These are phyloP conservation scores for Termitomyces sp. DNA, from an alignment of 768 basidiomycete species.

Conservation along the genomic window DNA sequence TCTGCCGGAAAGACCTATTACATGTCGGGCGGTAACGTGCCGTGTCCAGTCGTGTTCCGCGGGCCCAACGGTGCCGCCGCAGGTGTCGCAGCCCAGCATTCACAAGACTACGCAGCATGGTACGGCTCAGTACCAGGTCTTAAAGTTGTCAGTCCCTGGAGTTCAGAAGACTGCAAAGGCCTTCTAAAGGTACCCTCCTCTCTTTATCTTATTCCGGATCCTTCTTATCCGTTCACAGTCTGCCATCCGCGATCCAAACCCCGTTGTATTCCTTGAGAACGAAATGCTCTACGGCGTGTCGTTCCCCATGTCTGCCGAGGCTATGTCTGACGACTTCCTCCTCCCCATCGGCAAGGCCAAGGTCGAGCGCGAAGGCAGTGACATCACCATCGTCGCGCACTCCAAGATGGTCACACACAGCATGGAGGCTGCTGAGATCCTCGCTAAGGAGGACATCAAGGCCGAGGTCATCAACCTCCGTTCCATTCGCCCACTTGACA, in stretches of 20 bases:
- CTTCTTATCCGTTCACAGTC: conserved; percentile 40
- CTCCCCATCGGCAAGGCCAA: conserved; percentile 98
- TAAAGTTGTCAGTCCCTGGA: conserved; percentile 98
- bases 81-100: conserved; percentile 96
- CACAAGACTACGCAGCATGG: conserved; percentile 97
- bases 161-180: conserved; percentile 98
- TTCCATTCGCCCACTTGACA: conserved; percentile 94
- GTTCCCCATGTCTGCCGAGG: conserved; percentile 95
- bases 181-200: conserved; percentile 73
- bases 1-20: conserved; percentile 99
- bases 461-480: conserved; percentile 98
- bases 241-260: conserved; percentile 98
- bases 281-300: conserved; percentile 98
- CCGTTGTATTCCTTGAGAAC: conserved; percentile 98
- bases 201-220: not conserved
- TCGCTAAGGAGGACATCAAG: conserved; percentile 96
- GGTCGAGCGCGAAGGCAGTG: conserved; percentile 88
- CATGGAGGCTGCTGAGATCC: conserved; percentile 87
- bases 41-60: conserved; percentile 98
- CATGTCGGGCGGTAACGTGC: conserved; percentile 99
- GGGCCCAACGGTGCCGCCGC: conserved; percentile 98
- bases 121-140: conserved; percentile 90
- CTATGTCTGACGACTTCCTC: conserved; percentile 92
- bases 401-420: conserved; percentile 97
- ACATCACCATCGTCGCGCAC: conserved; percentile 96